Percentiles rank a stretch among this genome's conserved stretches.
These are phyloP conservation scores for Venturia pyrina DNA, from an alignment of 2,329 filamentous ascomycete species.

Conservation along the genomic window DNA sequence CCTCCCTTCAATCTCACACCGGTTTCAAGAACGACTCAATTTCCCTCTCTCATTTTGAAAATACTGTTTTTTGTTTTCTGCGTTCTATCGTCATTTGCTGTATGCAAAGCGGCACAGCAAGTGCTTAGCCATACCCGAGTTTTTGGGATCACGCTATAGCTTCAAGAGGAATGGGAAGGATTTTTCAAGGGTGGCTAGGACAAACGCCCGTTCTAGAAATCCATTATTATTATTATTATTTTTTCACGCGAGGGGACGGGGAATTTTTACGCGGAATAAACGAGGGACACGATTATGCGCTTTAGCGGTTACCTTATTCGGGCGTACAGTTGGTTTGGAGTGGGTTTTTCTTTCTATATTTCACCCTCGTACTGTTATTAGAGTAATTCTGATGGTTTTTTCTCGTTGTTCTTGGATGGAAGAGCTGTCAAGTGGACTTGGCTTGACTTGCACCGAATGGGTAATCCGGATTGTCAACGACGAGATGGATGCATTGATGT, in stretches of 20 bases:
- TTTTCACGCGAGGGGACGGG: not conserved
- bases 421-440: not conserved
- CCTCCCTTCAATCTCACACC: not conserved
- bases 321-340: not conserved
- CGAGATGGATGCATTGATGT: not conserved
- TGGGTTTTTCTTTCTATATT: no score
- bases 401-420: not conserved
- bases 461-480: not conserved
- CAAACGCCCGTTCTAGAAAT: no score
- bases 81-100: not conserved
- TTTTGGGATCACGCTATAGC: not conserved
- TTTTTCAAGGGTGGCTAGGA: not conserved
- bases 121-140: not conserved
- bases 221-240: no score
- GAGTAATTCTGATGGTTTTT: not conserved
- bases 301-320: not conserved
- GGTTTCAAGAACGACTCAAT: no score
- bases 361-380: no score
- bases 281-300: not conserved
- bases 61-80: not conserved
- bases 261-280: not conserved
- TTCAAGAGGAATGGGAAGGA: not conserved
- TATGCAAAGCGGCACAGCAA: not conserved
- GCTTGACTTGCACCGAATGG: not conserved
- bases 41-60: no score